Evolutionary conservation across 257 asterid genomes (phyloP).

Genomic region (Nicotiana benthamiana): DNA sequence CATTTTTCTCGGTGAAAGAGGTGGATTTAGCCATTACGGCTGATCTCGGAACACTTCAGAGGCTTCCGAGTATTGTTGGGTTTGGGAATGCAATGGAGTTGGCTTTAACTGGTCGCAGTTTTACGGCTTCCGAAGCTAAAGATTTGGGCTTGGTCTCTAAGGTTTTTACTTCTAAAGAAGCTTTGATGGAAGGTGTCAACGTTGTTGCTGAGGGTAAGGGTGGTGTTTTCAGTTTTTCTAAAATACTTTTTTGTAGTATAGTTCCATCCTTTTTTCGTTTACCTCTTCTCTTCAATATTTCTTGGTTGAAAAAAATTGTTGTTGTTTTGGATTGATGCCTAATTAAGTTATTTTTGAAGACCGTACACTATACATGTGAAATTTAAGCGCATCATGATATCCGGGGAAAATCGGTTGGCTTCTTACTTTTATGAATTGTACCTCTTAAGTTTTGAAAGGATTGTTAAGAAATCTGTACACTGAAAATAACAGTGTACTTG

Average conservation of each 20-base stretch:
- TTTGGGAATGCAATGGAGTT: conserved; percentile 82
- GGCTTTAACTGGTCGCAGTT: conserved; percentile 64
- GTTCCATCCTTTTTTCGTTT: neutral
- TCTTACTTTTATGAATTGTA: too few species aligned
- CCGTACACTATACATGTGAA: neutral
- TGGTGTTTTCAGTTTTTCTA: neutral
- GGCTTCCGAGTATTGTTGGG: conserved; percentile 82
- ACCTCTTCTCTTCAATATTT: neutral
- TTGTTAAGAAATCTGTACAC: neutral
- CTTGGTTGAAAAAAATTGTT: neutral
- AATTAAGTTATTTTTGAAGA: neutral
- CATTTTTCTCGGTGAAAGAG: conserved; percentile 69
- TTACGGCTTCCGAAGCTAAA: conserved; percentile 69
- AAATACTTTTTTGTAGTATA: neutral
- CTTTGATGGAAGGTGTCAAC: conserved; percentile 45
- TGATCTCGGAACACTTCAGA: conserved; percentile 86
- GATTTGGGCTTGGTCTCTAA: conserved; percentile 54
- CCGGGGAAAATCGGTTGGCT: neutral
- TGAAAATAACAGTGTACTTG: neutral
- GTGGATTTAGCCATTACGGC: conserved; percentile 82
- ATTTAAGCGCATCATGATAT: neutral
- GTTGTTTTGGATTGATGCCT: neutral
- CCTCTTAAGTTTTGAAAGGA: neutral
- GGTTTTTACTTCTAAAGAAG: conserved; percentile 42
- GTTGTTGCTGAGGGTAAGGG: conserved; percentile 58